Evolutionary conservation across 176 grass and related monocot species (phyloP).

Genomic region (Phoenix dactylifera): DNA sequence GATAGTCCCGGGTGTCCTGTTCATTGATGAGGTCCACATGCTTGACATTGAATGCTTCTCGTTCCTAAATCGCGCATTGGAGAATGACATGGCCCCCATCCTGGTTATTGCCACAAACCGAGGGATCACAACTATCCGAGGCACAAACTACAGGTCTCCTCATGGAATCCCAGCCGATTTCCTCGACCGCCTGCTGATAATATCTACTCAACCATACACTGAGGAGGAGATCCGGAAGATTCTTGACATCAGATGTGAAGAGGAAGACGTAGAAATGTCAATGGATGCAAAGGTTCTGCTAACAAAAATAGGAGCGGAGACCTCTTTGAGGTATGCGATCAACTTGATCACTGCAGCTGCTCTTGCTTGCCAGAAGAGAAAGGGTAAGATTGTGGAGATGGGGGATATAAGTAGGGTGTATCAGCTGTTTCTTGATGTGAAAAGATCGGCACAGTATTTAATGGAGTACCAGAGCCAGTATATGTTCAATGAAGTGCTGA

Average conservation of each 20-base stretch:
- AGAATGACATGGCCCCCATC: conserved; percentile 94
- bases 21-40: conserved; percentile 96
- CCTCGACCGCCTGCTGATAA: conserved; percentile 64
- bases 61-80: conserved; percentile 77
- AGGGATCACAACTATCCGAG: conserved; percentile 77
- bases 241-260: conserved; percentile 64
- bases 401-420: conserved; percentile 88
- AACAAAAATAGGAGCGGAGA: conserved; percentile 83
- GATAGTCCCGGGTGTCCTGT: conserved; percentile 85
- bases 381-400: conserved; percentile 81
- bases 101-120: conserved; percentile 80
- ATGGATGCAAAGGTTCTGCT: conserved; percentile 69
- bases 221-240: conserved; percentile 68
- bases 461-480: conserved; percentile 93
- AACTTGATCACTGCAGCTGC: conserved; percentile 68
- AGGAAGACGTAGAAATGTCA: conserved; percentile 89
- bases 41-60: conserved; percentile 95
- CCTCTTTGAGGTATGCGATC: conserved; percentile 75
- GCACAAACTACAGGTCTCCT: conserved; percentile 72
- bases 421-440: conserved; percentile 79
- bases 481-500: conserved; percentile 78
- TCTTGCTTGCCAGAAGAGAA: conserved; percentile 74
- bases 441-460: conserved; percentile 76
- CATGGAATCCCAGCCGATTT: conserved; percentile 90
- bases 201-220: conserved; percentile 58